phyloP scores from a whole-genome alignment of 306 rosid species.

The Neltuma alba region DNA sequence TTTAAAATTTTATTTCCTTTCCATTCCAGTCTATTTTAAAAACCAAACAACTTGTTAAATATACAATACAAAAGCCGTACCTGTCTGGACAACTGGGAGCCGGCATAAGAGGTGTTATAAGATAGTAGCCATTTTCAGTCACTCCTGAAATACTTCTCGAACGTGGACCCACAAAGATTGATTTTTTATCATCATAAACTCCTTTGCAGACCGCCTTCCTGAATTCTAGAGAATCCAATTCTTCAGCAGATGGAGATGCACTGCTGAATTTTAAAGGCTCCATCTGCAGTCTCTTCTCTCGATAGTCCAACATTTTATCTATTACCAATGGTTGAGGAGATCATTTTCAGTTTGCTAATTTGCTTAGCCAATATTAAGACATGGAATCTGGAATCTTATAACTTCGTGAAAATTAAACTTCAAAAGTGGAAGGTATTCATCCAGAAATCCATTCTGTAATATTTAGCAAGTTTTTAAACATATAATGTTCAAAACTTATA shows the following conservation, averaged over 20 bases:
- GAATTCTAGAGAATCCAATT: constrained; percentile 71
- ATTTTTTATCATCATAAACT: constrained; percentile 72
- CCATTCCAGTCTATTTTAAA: not conserved
- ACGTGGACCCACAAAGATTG: constrained; percentile 91
- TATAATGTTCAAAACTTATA: not conserved
- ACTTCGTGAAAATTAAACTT: constrained; percentile 16
- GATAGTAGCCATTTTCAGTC: constrained; percentile 89
- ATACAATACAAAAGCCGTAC: constrained; percentile 43
- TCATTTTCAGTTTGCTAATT: constrained; percentile 19
- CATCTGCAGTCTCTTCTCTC: constrained; percentile 75
- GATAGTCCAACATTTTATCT: constrained; percentile 73
- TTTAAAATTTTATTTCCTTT: not conserved
- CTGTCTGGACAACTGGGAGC: constrained; percentile 58
- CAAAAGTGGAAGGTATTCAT: not conserved
- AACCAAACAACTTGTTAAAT: not conserved
- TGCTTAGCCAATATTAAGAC: constrained; percentile 15
- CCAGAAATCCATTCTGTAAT: not conserved
- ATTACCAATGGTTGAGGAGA: constrained; percentile 29
- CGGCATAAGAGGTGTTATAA: constrained; percentile 87
- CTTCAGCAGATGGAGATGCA: constrained; percentile 50
- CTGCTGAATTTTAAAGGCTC: constrained; percentile 63
- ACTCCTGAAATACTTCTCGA: constrained; percentile 98
- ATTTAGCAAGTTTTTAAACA: constrained; percentile 3
- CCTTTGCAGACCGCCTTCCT: constrained; percentile 77
- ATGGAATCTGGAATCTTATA: constrained; percentile 11